Conservation (phyloP, 2,329 filamentous ascomycete species). For the Colletotrichum euphorbiae region DNA sequence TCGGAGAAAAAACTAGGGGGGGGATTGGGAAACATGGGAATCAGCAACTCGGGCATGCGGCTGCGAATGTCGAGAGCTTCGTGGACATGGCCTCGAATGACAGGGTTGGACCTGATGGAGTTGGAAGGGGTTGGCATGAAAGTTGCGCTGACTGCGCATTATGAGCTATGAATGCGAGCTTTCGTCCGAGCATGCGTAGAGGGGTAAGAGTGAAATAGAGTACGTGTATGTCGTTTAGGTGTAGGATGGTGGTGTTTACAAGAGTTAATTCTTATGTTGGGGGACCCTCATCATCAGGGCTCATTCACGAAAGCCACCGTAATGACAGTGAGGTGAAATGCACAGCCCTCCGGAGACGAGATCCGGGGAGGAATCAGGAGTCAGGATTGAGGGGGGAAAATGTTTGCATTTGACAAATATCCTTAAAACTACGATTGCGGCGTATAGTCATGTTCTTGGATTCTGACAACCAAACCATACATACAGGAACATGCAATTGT, state of each 20-base stretch:
- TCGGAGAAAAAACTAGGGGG: not conserved
- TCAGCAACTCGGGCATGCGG: not conserved
- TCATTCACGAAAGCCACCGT: too few relatives aligned
- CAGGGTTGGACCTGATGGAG: slow-evolving; percentile 23
- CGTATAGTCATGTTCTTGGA: not conserved
- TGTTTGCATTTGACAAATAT: not conserved
- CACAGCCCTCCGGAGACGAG: not conserved
- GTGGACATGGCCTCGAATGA: slow-evolving; percentile 5
- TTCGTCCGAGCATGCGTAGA: slow-evolving; percentile 22
- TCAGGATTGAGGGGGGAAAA: not conserved
- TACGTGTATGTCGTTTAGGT: not conserved
- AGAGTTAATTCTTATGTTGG: slow-evolving; percentile 7
- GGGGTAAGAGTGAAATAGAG: not conserved
- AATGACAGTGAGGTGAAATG: not conserved
- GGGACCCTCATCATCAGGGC: not conserved
- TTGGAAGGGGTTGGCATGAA: slow-evolving; percentile 12
- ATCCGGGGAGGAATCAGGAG: not conserved
- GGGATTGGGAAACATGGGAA: slow-evolving; percentile 11
- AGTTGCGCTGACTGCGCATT: slow-evolving; percentile 28
- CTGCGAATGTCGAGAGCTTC: not conserved
- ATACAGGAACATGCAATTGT: not conserved
- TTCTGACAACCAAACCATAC: not conserved
- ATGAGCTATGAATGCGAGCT: not conserved
- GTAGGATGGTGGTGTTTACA: slow-evolving; percentile 9
- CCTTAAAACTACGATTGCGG: not conserved